Conservation (phyloP, 805 yeast species). For the Lipomyces chichibuensis region DNA sequence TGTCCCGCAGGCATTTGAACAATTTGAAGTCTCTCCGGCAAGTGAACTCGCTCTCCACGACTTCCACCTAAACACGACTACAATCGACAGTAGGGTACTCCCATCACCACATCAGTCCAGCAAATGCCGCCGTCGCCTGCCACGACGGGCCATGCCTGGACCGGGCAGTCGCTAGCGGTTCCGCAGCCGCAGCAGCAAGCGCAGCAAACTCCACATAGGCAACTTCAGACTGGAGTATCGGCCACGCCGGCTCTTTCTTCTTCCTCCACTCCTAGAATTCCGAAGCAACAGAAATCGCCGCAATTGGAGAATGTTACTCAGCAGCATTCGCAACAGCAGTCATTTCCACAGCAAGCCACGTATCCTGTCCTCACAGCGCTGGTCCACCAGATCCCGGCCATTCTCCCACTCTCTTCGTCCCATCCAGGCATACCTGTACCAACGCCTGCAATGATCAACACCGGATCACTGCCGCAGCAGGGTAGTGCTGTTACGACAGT, state of each 20-base stretch:
- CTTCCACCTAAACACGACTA: background rate
- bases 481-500: conserved; percentile 6
- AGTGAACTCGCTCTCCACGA: background rate
- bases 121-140: conserved; percentile 3
- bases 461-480: conserved; percentile 4
- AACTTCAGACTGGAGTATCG: background rate
- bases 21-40: background rate
- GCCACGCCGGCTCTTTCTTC: background rate
- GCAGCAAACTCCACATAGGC: conserved; percentile 4
- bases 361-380: background rate
- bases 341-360: background rate
- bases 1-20: background rate
- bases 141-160: background rate
- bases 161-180: background rate
- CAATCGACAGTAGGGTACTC: background rate
- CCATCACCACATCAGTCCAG: background rate
- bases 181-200: conserved; percentile 17
- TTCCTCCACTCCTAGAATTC: background rate
- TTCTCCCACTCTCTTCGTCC: background rate
- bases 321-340: conserved; percentile 9
- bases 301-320: background rate
- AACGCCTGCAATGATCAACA: background rate
- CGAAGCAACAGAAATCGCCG: background rate
- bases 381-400: conserved; percentile 3
- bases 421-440: conserved; percentile 1